phyloP scores from a whole-genome alignment of 1,284 basidiomycete genomes.

The Somion occarium region DNA sequence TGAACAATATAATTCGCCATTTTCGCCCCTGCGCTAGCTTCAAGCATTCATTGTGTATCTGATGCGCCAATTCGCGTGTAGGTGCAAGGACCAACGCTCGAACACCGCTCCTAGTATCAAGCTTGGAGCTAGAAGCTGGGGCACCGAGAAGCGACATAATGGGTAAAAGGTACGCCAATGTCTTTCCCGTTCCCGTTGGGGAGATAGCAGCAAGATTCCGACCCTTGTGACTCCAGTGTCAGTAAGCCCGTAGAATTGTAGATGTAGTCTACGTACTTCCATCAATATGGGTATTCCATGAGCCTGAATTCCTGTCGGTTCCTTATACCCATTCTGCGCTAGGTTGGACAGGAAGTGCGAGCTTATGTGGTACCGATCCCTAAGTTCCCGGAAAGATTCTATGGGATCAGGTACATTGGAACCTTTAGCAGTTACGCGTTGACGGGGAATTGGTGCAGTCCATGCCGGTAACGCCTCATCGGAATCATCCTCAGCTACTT shows the following conservation, averaged over 20 bases:
- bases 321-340: slow-evolving; percentile 47
- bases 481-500: slow-evolving; percentile 27
- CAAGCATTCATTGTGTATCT: slow-evolving; percentile 90
- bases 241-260: not conserved
- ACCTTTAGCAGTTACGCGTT: slow-evolving; percentile 70
- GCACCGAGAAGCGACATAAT: slow-evolving; percentile 64
- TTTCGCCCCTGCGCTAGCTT: slow-evolving; percentile 80
- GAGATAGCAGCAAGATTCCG: slow-evolving; percentile 89
- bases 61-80: slow-evolving; percentile 94
- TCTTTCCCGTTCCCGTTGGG: slow-evolving; percentile 94
- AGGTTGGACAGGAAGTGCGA: slow-evolving; percentile 60
- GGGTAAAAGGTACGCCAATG: slow-evolving; percentile 84
- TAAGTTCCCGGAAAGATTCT: slow-evolving; percentile 55
- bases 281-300: slow-evolving; percentile 71
- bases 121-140: slow-evolving; percentile 50
- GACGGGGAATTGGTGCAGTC: slow-evolving; percentile 30
- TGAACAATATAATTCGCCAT: slow-evolving; percentile 81
- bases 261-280: slow-evolving; percentile 39
- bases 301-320: slow-evolving; percentile 72
- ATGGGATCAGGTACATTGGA: slow-evolving; percentile 53
- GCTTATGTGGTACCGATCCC: slow-evolving; percentile 50
- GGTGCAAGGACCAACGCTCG: slow-evolving; percentile 85
- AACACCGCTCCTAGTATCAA: slow-evolving; percentile 52
- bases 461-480: slow-evolving; percentile 25
- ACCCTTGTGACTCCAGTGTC: slow-evolving; percentile 32